Evolutionary conservation across 768 basidiomycete species (phyloP).

Genomic region (Plicaturopsis crispa): DNA sequence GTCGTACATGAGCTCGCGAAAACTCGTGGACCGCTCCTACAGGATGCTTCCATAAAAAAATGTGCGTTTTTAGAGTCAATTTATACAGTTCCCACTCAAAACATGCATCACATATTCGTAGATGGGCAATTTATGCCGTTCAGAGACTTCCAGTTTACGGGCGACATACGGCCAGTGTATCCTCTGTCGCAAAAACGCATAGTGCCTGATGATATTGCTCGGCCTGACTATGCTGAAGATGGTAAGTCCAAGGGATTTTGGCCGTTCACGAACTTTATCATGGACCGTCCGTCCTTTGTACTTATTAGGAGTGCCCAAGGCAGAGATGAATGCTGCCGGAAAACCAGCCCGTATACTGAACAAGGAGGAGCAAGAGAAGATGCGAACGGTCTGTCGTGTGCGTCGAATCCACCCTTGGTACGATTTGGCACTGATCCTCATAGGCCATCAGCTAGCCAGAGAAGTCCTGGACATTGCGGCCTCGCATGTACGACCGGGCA

Average conservation of each 20-base stretch:
- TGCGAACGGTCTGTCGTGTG: constrained; percentile 83
- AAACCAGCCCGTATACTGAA: constrained; percentile 60
- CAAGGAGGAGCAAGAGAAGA: constrained; percentile 77
- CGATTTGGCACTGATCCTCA: no score
- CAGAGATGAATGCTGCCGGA: constrained; percentile 51
- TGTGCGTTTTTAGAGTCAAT: no score
- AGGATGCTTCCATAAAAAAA: constrained; percentile 18
- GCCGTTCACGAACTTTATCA: constrained; percentile 23
- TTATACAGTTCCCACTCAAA: no score
- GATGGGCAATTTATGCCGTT: constrained; percentile 80
- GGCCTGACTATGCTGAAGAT: constrained; percentile 82
- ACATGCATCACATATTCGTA: constrained; percentile 18
- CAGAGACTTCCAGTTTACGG: constrained; percentile 70
- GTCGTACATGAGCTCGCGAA: constrained; percentile 60
- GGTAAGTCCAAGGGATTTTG: constrained; percentile 41
- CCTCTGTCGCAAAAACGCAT: constrained; percentile 74
- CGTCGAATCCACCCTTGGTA: no score
- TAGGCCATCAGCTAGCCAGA: constrained; percentile 69
- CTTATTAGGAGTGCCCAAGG: constrained; percentile 44
- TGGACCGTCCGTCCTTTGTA: constrained; percentile 18
- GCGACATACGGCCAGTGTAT: constrained; percentile 73
- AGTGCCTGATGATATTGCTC: constrained; percentile 77
- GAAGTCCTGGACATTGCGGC: constrained; percentile 95
- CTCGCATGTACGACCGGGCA: constrained; percentile 77
- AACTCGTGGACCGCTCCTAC: constrained; percentile 16